Evolutionary conservation across 192 early-diverging fungal species (phyloP), one percentile per base, ranked within the genome.

Genomic region (Ramicandelaber brevisporus): DNA sequence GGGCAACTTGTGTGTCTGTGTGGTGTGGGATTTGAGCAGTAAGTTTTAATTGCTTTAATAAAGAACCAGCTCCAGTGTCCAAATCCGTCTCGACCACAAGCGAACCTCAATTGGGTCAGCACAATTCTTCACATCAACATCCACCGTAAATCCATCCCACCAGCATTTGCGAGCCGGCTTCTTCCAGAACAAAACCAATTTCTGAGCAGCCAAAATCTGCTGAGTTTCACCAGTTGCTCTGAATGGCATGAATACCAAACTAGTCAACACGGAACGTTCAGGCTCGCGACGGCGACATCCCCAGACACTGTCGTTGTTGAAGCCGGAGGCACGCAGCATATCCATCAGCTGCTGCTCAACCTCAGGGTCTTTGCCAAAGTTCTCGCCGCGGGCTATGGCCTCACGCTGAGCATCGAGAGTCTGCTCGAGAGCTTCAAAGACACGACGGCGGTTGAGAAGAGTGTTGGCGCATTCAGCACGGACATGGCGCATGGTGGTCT

Each of bases 131-230:
- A 72, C 43, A 27, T 61, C 51, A 29, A 80, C 57, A 34, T 68
- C 64, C 22, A 60, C 57, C n/a, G n/a, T n/a, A n/a, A n/a, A n/a
- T 11, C 70, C 67, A 50, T 80, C 73, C 73, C 76, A 80, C 73
- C 73, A 80, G 43, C 71, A 78, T 47, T 78, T 78, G 40, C 72
- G 65, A 38, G 77, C 77, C 9, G 77, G 73, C 40, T 77, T 80
- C 53, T 70, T 72, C 64, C 67, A 80, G 31, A 80, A 77, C 15
- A 76, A 40, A 7, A 77, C 36, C 16, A 80, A 44, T 38, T 72
- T 76, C 41, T 80, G 73, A 6, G 68, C 71, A 7, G 72, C 70
- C 6, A 68, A 64, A 53, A 67, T 62, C 29, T 69, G 67, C 29
- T 65, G 58, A 30, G 59, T 57, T 34, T 62, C 58, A 27, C 63